These are phyloP conservation scores for Geotrichum fermentans DNA, from an alignment of 1,139 yeast genomes.

Conservation along the genomic window DNA sequence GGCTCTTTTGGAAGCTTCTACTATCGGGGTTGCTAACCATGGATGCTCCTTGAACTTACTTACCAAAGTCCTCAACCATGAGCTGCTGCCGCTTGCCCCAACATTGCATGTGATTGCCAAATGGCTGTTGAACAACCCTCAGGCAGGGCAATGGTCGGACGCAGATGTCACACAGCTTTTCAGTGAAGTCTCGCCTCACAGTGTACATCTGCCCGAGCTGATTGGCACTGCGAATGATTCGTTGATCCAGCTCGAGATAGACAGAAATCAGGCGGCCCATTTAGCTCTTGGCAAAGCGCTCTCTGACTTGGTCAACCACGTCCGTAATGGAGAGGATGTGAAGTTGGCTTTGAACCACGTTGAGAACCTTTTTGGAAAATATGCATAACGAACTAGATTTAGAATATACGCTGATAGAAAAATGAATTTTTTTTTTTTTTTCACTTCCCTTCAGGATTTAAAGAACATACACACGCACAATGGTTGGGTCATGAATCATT, in stretches of 20 bases:
- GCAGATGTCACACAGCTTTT: constrained; percentile 25
- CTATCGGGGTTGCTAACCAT: constrained; percentile 8
- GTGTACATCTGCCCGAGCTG: background rate
- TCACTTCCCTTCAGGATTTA: background rate
- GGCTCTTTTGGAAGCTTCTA: constrained; percentile 21
- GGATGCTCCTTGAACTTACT: constrained; percentile 26
- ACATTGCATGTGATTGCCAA: constrained; percentile 24
- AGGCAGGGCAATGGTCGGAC: constrained; percentile 23
- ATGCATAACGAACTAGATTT: background rate
- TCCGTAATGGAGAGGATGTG: constrained; percentile 14
- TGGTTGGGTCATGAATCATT: background rate
- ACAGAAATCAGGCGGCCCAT: constrained; percentile 1
- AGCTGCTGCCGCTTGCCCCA: constrained; percentile 26
- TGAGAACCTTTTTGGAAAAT: constrained; percentile 13
- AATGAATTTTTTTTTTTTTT: background rate
- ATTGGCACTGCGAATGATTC: constrained; percentile 1
- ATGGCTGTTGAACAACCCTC: constrained; percentile 26
- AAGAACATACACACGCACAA: background rate
- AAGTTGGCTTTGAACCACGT: constrained; percentile 12
- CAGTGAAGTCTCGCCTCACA: constrained; percentile 7
- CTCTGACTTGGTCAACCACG: constrained; percentile 13
- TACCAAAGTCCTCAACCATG: constrained; percentile 26
- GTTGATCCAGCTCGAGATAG: background rate
- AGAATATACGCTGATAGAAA: too few relatives aligned
- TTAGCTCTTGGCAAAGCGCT: constrained; percentile 9